Evolutionary conservation across 306 rosid genomes (phyloP).

Genomic region (Cucumis hystrix): DNA sequence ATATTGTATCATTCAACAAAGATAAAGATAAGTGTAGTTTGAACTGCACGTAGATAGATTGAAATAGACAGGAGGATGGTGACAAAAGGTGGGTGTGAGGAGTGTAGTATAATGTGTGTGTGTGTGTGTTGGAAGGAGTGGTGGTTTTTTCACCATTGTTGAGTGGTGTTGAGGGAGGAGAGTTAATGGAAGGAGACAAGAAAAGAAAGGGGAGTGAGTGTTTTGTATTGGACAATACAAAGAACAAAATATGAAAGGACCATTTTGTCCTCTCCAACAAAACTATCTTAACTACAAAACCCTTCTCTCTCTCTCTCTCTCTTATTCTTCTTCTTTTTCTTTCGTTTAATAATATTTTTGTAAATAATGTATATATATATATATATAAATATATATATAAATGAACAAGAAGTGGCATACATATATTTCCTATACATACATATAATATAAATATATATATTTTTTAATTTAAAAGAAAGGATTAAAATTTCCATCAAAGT

Average conservation of each 20-base stretch:
- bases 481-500: background rate
- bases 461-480: too few species aligned
- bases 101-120: background rate
- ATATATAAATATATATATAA: too few species aligned
- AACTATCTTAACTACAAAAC: background rate
- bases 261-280: constrained; percentile 32
- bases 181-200: constrained; percentile 7
- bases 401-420: background rate
- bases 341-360: too few species aligned
- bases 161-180: background rate
- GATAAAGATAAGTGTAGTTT: too few species aligned
- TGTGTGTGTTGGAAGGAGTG: background rate
- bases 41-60: background rate
- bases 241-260: constrained; percentile 42
- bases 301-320: background rate
- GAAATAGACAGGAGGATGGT: background rate
- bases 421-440: background rate
- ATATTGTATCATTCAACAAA: too few species aligned
- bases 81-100: background rate
- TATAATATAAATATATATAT: too few species aligned
- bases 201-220: constrained; percentile 13
- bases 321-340: too few species aligned
- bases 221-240: constrained; percentile 30
- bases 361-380: too few species aligned
- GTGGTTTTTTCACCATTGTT: constrained; percentile 6